Conservation (phyloP, 2,329 filamentous ascomycete genomes). For the Seiridium unicorne region DNA sequence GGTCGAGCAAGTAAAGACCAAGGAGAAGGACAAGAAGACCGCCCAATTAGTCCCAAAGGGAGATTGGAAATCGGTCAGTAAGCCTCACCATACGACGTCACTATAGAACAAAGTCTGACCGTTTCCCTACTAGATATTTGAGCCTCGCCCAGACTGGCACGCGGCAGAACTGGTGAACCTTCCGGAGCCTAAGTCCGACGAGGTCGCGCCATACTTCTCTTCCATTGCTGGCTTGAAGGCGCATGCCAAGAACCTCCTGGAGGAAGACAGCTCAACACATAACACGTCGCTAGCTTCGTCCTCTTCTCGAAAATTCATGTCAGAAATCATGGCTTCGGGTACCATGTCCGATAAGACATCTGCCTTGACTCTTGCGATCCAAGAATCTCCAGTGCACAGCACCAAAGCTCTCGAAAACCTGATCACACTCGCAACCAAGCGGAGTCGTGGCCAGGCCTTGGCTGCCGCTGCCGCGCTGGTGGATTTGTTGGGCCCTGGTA, state of each 20-base stretch:
- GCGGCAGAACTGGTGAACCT: slow-evolving; percentile 40
- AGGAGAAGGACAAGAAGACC: slow-evolving; percentile 15
- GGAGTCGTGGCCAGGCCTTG: slow-evolving; percentile 88
- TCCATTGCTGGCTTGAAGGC: slow-evolving; percentile 56
- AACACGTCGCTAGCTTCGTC: slow-evolving; percentile 71
- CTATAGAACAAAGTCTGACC: slow-evolving; percentile 5
- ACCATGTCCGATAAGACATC: slow-evolving; percentile 97
- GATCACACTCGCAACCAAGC: slow-evolving; percentile 81
- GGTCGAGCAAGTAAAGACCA: slow-evolving; percentile 28
- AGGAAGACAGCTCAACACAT: slow-evolving; percentile 77
- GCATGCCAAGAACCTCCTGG: slow-evolving; percentile 72
- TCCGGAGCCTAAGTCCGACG: slow-evolving; percentile 42
- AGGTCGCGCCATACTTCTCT: slow-evolving; percentile 39
- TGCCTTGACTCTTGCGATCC: slow-evolving; percentile 86
- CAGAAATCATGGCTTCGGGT: slow-evolving; percentile 94
- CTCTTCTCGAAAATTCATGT: slow-evolving; percentile 92
- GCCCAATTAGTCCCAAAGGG: slow-evolving; percentile 25
- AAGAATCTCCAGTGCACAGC: slow-evolving; percentile 95
- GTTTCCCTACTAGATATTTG: slow-evolving; percentile 43
- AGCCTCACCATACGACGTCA: slow-evolving; percentile 19
- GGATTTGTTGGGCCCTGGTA: slow-evolving; percentile 88
- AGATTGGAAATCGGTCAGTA: slow-evolving; percentile 42
- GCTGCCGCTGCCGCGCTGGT: slow-evolving; percentile 91
- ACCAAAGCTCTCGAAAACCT: slow-evolving; percentile 85
- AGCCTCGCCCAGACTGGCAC: slow-evolving; percentile 59